These are phyloP conservation scores for Haematococcus lacustris DNA, from an alignment of 139 green algal species.

Conservation along the genomic window DNA sequence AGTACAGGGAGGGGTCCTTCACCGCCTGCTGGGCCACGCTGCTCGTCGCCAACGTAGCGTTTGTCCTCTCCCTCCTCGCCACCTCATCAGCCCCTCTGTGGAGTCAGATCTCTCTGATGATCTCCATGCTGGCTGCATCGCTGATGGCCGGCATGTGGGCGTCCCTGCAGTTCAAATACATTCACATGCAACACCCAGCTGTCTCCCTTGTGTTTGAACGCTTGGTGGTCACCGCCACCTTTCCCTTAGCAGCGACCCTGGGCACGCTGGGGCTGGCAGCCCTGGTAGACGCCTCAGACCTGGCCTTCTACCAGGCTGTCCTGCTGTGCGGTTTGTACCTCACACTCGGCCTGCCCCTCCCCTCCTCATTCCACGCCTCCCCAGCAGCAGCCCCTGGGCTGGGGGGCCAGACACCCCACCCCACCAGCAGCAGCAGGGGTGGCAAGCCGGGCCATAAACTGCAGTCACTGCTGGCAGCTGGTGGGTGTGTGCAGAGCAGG, in stretches of 20 bases:
- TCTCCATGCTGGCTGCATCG: conserved; percentile 9
- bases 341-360: conserved; percentile 62
- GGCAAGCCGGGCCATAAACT: too few species aligned
- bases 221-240: conserved; percentile 59
- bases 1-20: conserved; percentile 72
- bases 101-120: conserved; percentile 4
- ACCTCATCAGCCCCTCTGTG: conserved; percentile 7
- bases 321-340: conserved; percentile 61
- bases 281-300: conserved; percentile 36
- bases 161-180: conserved; percentile 87
- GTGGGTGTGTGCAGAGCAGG: conserved; percentile 5
- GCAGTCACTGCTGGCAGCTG: too few species aligned
- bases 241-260: conserved; percentile 58
- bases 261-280: conserved; percentile 47
- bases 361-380: conserved; percentile 64
- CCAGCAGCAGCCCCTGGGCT: conserved; percentile 1
- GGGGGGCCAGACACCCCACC: conserved; percentile 4
- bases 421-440: background rate
- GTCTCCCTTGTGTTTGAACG: conserved; percentile 81
- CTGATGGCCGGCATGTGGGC: conserved; percentile 58
- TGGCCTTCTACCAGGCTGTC: conserved; percentile 77
- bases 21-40: conserved; percentile 69
- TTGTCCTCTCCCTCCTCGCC: conserved; percentile 34
- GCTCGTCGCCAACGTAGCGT: conserved; percentile 41
- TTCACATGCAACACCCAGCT: conserved; percentile 58